Conservation (phyloP, 768 basidiomycete species). For the Porphyrellus cyaneotinctus region DNA sequence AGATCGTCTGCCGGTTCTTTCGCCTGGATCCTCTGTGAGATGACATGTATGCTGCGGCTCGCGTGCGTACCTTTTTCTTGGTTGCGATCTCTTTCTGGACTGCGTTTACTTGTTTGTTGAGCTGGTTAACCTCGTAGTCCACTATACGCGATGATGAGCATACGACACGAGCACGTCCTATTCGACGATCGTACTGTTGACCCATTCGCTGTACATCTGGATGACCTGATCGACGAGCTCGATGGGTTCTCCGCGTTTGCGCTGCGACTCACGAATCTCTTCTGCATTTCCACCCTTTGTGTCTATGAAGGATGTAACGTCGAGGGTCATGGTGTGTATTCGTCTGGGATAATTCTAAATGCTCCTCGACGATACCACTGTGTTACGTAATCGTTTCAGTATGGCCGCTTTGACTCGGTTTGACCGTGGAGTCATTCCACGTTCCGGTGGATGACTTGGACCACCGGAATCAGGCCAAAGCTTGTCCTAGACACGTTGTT, state of each 20-base stretch:
- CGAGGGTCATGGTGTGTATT: conserved; percentile 62
- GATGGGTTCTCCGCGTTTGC: conserved; percentile 82
- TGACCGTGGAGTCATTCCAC: no score
- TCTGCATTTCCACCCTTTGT: conserved; percentile 90
- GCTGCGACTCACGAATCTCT: conserved; percentile 87
- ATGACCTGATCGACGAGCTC: conserved; percentile 95
- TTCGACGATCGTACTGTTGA: conserved; percentile 63
- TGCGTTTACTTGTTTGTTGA: conserved; percentile 80
- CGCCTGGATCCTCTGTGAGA: conserved; percentile 46
- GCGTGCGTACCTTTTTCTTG: conserved; percentile 79
- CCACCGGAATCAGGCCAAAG: no score
- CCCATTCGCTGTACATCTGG: conserved; percentile 89
- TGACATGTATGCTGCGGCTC: not conserved
- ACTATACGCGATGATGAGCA: conserved; percentile 52
- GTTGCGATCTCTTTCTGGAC: conserved; percentile 92
- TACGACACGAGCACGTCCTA: conserved; percentile 1
- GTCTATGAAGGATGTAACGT: conserved; percentile 76
- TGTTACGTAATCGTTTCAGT: conserved; percentile 16
- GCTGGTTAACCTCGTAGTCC: conserved; percentile 77
- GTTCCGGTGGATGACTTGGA: no score
- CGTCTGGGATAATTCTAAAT: no score
- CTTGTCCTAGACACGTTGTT: no score
- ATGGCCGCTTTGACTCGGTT: not conserved
- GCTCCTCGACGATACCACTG: no score
- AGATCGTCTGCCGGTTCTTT: conserved; percentile 90